Conservation (phyloP, 2,329 filamentous ascomycete species). For the Diplocarpon mali region DNA sequence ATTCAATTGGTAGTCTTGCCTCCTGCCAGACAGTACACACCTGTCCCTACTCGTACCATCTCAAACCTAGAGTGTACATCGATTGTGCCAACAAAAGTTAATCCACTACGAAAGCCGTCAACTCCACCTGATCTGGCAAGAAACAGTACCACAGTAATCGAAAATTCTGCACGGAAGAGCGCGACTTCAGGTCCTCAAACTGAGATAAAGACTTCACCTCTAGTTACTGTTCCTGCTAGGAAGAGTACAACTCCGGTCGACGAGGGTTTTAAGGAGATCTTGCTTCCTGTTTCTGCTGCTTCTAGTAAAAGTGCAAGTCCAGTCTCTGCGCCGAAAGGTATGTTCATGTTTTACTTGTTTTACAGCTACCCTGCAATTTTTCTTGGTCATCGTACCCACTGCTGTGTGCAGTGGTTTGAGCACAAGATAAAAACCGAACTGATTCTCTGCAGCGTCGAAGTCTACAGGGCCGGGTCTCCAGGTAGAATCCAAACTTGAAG, state of each 20-base stretch:
- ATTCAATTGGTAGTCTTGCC: not conserved
- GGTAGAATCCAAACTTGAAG: not conserved
- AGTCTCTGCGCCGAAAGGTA: constrained; percentile 2
- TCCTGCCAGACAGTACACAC: constrained; percentile 1
- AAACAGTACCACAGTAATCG: not conserved
- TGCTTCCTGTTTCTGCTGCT: not conserved
- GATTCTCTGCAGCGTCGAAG: not conserved
- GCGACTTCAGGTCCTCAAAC: not conserved
- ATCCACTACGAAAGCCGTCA: not conserved
- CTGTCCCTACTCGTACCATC: not conserved
- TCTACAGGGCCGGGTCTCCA: not conserved
- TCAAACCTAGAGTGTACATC: constrained; percentile 7
- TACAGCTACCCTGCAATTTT: too few species aligned
- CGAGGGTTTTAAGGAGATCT: not conserved
- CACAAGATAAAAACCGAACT: not conserved
- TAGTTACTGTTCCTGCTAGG: not conserved
- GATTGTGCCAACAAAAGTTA: not conserved
- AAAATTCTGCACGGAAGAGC: constrained; percentile 1
- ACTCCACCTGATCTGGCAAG: not conserved
- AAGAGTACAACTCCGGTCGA: not conserved
- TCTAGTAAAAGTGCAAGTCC: not conserved
- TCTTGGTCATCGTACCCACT: too few species aligned
- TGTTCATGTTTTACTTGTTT: not conserved
- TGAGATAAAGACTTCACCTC: not conserved
- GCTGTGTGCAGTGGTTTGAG: too few species aligned